Evolutionary conservation across 2,329 filamentous ascomycete genomes (phyloP), one percentile per base, ranked within the genome.

Genomic region (Drechslerella coelobrocha): DNA sequence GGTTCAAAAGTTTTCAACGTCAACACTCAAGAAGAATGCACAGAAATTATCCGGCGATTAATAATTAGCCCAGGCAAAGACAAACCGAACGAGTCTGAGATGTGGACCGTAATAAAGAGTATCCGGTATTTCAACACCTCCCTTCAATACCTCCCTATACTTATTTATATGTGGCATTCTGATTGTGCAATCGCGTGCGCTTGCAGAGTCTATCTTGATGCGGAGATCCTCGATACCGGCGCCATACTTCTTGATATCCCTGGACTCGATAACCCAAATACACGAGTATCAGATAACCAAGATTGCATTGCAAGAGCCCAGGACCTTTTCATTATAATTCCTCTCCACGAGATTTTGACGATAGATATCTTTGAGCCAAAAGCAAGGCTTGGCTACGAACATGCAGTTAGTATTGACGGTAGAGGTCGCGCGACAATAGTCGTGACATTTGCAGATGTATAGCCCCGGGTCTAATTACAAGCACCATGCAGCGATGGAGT

Each of bases 211-310:
- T 57, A 61, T 5, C 57, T 69, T 47, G 51, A 69, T 21, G 47
- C 63, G 1, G 24, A 56, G 4, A 47, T 69, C 10, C 29, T 69
- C n/a, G 41, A 47, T 21, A 57, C 41, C 17, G 63, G 63, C 4
- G 45, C 43, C 9, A 53, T 61, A 7, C n/a, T 69, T 2, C 51
- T 56, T n/a, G 63, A 69, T 48, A 69, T 69, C n/a, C 63, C 63
- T 4, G 63, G 56, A 2, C 45, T 53, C 17, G 63, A 69, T 10
- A 26, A 69, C n/a, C 23, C 17, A 6, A 7, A n/a, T 2, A 52
- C 56, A 21, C 29, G 52, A n/a, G 43, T 37, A 12, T 4, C 6
- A 1, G 9, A 51, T 1, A 57, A 45, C 31, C 57, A 57, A 52
- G 34, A 57, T 34, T 69, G 57, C 26, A 48, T 61, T 6, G 31